phyloP scores from a whole-genome alignment of 2,329 filamentous ascomycete species.

The Claviceps monticola region DNA sequence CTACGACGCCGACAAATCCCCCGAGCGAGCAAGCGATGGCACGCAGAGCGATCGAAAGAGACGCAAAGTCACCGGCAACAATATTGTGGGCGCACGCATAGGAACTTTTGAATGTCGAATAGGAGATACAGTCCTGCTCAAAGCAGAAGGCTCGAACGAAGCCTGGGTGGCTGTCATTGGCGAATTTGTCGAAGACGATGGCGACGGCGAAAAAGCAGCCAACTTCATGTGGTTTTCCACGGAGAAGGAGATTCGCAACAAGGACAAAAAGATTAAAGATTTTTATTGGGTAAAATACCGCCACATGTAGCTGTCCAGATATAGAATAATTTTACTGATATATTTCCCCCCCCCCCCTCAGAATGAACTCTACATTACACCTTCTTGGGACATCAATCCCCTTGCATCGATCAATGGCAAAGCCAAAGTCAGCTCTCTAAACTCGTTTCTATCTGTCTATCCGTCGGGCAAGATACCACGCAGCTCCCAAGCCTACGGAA shows the following conservation, averaged over 20 bases:
- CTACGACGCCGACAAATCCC: constrained; percentile 32
- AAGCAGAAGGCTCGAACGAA: constrained; percentile 73
- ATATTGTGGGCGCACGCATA: constrained; percentile 70
- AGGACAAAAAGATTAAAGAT: constrained; percentile 69
- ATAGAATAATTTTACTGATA: not conserved
- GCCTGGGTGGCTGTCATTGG: constrained; percentile 87
- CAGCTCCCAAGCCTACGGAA: constrained; percentile 61
- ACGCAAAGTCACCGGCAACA: constrained; percentile 22
- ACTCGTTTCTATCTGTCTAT: constrained; percentile 52
- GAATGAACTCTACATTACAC: constrained; percentile 87
- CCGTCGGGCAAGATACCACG: constrained; percentile 64
- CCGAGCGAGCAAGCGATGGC: constrained; percentile 13
- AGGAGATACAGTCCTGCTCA: constrained; percentile 75
- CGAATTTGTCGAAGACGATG: constrained; percentile 63
- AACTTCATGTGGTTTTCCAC: constrained; percentile 95
- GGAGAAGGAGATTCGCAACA: constrained; percentile 76
- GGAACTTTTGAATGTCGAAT: constrained; percentile 67
- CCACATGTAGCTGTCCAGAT: not conserved
- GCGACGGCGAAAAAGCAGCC: constrained; percentile 54
- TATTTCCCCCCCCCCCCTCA: constrained; percentile 15
- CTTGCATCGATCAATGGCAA: constrained; percentile 83
- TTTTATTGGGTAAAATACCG: constrained; percentile 45
- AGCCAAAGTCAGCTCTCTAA: constrained; percentile 62
- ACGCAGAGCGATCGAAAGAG: constrained; percentile 20
- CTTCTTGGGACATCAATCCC: constrained; percentile 76